A percentile compares a stretch with the other conserved stretches of the same genome.
Evolutionary conservation across 257 asterid genomes (phyloP).

Genomic region (Nicotiana undulata): DNA sequence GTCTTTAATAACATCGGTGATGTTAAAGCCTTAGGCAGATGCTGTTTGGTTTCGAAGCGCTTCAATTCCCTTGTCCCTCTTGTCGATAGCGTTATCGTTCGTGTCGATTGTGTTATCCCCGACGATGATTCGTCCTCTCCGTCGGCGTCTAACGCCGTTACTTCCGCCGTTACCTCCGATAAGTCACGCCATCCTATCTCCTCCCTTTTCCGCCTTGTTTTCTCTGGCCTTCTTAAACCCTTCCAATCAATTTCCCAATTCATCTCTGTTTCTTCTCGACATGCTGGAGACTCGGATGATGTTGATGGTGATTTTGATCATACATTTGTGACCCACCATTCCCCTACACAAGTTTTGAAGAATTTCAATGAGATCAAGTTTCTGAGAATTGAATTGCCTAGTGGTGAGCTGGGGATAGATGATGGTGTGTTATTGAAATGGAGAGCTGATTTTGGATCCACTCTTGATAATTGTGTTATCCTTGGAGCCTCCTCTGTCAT

Average conservation of each 20-base stretch:
- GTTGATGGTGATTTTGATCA: constrained; percentile 39
- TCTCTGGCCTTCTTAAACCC: constrained; percentile 62
- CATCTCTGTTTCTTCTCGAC: constrained; percentile 31
- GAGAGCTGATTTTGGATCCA: constrained; percentile 72
- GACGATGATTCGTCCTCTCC: constrained; percentile 40
- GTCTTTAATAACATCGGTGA: constrained; percentile 84
- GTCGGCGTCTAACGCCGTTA: neutral
- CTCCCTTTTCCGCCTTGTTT: constrained; percentile 51
- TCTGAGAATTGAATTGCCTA: constrained; percentile 54
- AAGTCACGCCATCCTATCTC: constrained; percentile 37
- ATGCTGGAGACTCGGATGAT: constrained; percentile 25
- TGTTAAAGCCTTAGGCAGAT: constrained; percentile 78
- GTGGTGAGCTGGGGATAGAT: constrained; percentile 62
- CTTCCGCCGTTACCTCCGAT: constrained; percentile 17
- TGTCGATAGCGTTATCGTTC: constrained; percentile 76
- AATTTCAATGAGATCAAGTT: constrained; percentile 54
- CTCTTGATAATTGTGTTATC: constrained; percentile 64
- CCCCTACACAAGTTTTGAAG: constrained; percentile 68
- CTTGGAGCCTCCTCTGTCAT: constrained; percentile 66
- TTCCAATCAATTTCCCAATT: constrained; percentile 63
- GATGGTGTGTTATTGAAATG: constrained; percentile 65
- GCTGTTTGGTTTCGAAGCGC: constrained; percentile 72
- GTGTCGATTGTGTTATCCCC: constrained; percentile 92
- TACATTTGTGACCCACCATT: constrained; percentile 52
- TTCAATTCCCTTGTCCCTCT: constrained; percentile 71